These are phyloP conservation scores for Asterochloris sp. DNA, from an alignment of 139 green algal species.

Conservation along the genomic window DNA sequence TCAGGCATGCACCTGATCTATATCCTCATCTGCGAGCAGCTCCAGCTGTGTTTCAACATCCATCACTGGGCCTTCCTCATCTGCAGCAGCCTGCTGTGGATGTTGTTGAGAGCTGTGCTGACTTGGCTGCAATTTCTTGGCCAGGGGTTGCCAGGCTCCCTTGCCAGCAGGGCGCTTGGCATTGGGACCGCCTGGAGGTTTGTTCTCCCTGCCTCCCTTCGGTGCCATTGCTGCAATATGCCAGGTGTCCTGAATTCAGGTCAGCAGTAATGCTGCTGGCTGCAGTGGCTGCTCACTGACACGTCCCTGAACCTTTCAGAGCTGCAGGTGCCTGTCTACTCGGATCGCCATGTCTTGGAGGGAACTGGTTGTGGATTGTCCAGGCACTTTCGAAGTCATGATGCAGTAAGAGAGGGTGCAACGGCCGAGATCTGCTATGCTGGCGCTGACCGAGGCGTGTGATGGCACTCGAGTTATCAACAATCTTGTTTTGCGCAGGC, in stretches of 20 bases:
- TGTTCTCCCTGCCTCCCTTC: background rate
- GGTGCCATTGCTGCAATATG: background rate
- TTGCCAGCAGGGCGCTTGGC: background rate
- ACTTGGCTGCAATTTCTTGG: background rate
- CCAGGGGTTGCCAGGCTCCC: background rate
- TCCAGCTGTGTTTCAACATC: conserved; percentile 5
- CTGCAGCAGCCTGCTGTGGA: no score
- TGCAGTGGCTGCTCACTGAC: background rate
- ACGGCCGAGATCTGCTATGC: no score
- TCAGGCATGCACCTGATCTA: conserved; percentile 22
- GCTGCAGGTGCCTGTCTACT: background rate
- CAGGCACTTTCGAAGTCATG: no score
- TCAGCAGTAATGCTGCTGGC: background rate
- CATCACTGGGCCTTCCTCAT: conserved; percentile 1
- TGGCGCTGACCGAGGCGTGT: no score
- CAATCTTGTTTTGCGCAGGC: no score
- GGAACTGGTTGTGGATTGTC: no score
- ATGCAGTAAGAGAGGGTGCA: no score
- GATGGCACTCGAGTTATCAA: no score
- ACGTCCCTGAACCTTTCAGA: background rate
- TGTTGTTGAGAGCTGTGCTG: background rate
- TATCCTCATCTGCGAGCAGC: conserved; percentile 6
- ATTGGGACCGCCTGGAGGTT: background rate
- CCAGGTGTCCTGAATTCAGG: background rate
- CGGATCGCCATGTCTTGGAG: background rate